phyloP scores from a whole-genome alignment of 495 filamentous ascomycete genomes.

The Tricharina praecox region DNA sequence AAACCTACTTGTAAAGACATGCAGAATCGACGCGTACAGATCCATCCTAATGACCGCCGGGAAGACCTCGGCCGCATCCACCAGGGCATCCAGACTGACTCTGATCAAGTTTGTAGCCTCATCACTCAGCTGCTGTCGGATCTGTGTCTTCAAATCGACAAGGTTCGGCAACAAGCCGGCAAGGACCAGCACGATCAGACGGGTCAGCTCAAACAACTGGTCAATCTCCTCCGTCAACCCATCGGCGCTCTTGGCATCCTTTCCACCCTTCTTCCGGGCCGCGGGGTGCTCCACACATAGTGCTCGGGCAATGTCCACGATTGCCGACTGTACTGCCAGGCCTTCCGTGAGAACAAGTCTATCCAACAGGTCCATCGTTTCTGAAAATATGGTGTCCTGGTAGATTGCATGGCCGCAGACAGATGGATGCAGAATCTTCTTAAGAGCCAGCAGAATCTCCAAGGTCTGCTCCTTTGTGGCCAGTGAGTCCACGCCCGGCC shows the following conservation, averaged over 20 bases:
- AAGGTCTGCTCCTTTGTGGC: conserved; percentile 65
- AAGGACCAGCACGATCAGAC: conserved; percentile 85
- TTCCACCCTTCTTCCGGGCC: conserved; percentile 49
- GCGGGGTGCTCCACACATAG: conserved; percentile 81
- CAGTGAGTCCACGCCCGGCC: conserved; percentile 49
- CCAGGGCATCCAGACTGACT: conserved; percentile 65
- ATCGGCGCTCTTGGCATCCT: conserved; percentile 42
- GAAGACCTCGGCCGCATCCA: conserved; percentile 87
- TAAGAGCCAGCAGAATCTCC: conserved; percentile 75
- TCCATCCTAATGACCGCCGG: conserved; percentile 92
- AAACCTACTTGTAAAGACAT: conserved; percentile 61
- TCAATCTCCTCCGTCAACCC: conserved; percentile 82
- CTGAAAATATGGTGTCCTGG: conserved; percentile 84
- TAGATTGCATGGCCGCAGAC: conserved; percentile 95
- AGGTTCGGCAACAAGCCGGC: conserved; percentile 75
- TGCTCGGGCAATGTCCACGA: conserved; percentile 81
- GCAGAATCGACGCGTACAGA: conserved; percentile 86
- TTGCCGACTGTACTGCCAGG: conserved; percentile 73
- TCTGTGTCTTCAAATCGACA: conserved; percentile 46
- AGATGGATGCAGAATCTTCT: conserved; percentile 86
- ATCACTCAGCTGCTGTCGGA: conserved; percentile 56
- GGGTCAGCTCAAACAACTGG: conserved; percentile 88
- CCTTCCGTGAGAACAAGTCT: conserved; percentile 83
- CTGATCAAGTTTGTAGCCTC: conserved; percentile 70
- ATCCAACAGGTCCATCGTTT: conserved; percentile 91